Base-by-base conservation (phyloP, 306 rosid genomes). In the Purshia tridentata region DNA sequence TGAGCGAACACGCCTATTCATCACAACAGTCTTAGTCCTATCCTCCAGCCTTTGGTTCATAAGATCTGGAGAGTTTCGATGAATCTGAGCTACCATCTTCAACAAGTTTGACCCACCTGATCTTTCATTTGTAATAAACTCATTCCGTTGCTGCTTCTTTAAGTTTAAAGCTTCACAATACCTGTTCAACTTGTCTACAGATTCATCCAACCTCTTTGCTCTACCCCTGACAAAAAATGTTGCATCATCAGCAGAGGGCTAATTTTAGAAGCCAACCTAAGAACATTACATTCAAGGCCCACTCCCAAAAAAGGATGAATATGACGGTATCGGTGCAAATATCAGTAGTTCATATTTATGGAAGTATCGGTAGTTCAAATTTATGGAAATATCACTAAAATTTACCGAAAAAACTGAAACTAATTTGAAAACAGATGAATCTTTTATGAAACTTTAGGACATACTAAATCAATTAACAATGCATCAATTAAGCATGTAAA, bases 1-100 rank as follows among this genome's bases (percentile, higher is more conserved):
- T 42, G 93, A 84, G 57, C 89, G 91, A 66, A 81, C 84, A 46
- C 90, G 86, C 89, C 84, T 89, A 76, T 82, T 90, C 66, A 82
- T 88, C 81, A 84, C 67, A 16, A 50, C 77, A 67, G 85, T 87
- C 79, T 84, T 93, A 66, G 87, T 76, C 59, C 77, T 87, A 67
- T 85, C 93, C 73, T 83, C 93, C 65, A 58, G 73, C 67, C 85
- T 87, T 78, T 85, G 92, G 82, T 78, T 85, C 79, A 55, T 80
- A 64, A 72, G 72, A 73, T 89, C 93, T 41, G 90, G 50, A 71
- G 88, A 64, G 59, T 81, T 77, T 47, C 84, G 82, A 29, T 63
- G 86, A 84, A 62, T 73, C 76, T 79, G 93, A 70, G 62, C 78
- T 86, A 88, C 96, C 72, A 79, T 80, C 85, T 87, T 91, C 70